Conservation (phyloP, 331 rosid genomes). For the Rhamnella rubrinervis region DNA sequence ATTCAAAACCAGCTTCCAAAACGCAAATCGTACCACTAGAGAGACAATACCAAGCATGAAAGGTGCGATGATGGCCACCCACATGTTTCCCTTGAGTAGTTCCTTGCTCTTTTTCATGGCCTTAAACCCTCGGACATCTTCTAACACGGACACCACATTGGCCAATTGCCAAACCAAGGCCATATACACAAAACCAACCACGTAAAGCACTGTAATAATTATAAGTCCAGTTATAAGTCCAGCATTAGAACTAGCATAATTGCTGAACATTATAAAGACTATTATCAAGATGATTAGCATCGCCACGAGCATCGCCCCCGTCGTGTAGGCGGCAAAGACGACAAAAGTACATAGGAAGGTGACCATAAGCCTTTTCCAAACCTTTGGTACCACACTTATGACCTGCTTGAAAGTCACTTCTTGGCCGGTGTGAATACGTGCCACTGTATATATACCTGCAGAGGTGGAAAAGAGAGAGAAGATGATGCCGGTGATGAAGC, state of each 20-base stretch:
- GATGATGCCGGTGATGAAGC: constrained; percentile 20
- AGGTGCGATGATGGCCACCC: not conserved
- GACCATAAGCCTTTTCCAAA: constrained; percentile 28
- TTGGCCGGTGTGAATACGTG: constrained; percentile 8
- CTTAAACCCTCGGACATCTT: constrained; percentile 22
- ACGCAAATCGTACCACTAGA: not conserved
- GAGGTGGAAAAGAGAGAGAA: constrained; percentile 24
- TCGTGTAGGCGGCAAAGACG: not conserved
- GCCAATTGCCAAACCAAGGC: constrained; percentile 31
- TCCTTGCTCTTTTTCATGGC: constrained; percentile 29
- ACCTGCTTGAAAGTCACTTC: constrained; percentile 22
- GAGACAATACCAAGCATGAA: not conserved
- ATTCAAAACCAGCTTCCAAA: not conserved
- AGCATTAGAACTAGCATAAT: not conserved
- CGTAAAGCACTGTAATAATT: not conserved
- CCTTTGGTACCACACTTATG: constrained; percentile 18
- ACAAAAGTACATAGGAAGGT: constrained; percentile 20
- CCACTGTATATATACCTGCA: constrained; percentile 26
- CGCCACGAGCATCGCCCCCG: no score
- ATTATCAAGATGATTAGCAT: no score
- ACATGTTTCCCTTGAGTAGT: constrained; percentile 18
- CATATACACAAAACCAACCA: constrained; percentile 18
- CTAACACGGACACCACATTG: constrained; percentile 27
- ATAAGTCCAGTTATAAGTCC: not conserved
- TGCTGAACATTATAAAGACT: no score